These are phyloP conservation scores for Leccinum subatratum DNA, from an alignment of 1,284 basidiomycete species.

Conservation along the genomic window DNA sequence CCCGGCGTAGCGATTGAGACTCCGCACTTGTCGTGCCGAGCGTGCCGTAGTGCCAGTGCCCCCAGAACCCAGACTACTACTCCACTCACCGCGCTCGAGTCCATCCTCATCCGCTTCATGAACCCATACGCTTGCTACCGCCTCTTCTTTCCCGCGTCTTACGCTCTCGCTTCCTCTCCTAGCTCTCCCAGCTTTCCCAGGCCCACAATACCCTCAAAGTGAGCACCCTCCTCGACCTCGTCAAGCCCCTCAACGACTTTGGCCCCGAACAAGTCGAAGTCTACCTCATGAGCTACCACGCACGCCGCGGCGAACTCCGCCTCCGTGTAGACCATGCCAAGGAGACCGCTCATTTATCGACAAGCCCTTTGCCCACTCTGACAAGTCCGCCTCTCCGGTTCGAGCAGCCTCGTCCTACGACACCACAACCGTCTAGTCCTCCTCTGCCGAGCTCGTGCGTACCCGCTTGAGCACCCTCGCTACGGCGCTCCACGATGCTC, in stretches of 20 bases:
- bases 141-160: too few relatives aligned
- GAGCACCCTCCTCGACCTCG: constrained; percentile 11
- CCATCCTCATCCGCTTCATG: constrained; percentile 90
- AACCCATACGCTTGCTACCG: too few relatives aligned
- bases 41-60: too few relatives aligned
- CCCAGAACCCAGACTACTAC: constrained; percentile 28
- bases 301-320: too few relatives aligned
- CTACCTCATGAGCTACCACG: not conserved
- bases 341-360: not conserved
- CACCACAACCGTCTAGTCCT: not conserved
- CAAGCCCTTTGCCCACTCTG: not conserved
- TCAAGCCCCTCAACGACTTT: constrained; percentile 18
- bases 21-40: too few relatives aligned
- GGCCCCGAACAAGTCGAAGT: not conserved
- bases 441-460: not conserved
- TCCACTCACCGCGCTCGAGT: constrained; percentile 84
- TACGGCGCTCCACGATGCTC: too few relatives aligned
- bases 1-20: too few relatives aligned
- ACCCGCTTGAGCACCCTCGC: not conserved
- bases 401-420: not conserved
- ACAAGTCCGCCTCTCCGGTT: not conserved
- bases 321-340: not conserved
- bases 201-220: too few relatives aligned
- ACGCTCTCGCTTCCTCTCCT: constrained; percentile 49
- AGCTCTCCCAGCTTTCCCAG: too few relatives aligned